Percentiles rank a stretch among this genome's conserved stretches.
Evolutionary conservation across 2,329 filamentous ascomycete genomes (phyloP).

Genomic region (Anthostomella pinea): DNA sequence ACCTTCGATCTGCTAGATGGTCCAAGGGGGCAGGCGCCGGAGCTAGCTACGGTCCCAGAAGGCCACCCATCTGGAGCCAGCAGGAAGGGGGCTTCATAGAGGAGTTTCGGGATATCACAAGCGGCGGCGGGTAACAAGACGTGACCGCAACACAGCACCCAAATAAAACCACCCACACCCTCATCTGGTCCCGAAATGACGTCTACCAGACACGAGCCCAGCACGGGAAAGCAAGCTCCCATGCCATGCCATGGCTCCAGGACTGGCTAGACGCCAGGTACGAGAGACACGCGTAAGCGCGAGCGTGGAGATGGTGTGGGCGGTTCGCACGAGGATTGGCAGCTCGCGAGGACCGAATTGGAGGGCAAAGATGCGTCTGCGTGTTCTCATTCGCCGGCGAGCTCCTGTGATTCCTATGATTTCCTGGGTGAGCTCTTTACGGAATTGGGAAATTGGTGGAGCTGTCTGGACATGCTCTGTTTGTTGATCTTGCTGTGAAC

Average conservation of each 20-base stretch:
- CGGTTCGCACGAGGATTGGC: not conserved
- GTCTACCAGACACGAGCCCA: too few species aligned
- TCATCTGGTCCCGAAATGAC: not conserved
- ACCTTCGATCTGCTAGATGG: conserved; percentile 2
- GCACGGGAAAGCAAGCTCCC: too few species aligned
- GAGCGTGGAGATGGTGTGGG: conserved; percentile 19
- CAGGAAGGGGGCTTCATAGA: too few species aligned
- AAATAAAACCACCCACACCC: not conserved
- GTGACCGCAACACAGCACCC: too few species aligned
- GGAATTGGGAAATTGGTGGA: conserved; percentile 20
- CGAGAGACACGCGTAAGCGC: conserved; percentile 22
- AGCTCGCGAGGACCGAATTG: conserved; percentile 15
- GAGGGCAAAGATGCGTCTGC: conserved; percentile 9
- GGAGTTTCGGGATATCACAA: too few species aligned
- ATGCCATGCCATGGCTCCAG: not conserved
- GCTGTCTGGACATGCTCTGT: conserved; percentile 1
- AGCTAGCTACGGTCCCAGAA: too few species aligned
- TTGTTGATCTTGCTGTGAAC: too few species aligned
- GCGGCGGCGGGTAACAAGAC: too few species aligned
- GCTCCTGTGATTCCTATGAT: conserved; percentile 7
- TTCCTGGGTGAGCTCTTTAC: conserved; percentile 17
- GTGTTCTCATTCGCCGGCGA: conserved; percentile 15
- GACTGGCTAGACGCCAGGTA: conserved; percentile 18
- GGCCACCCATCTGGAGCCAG: too few species aligned
- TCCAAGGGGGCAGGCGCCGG: too few species aligned